These are phyloP conservation scores for Collariella sp. DNA, from an alignment of 495 filamentous ascomycete genomes.

Conservation along the genomic window DNA sequence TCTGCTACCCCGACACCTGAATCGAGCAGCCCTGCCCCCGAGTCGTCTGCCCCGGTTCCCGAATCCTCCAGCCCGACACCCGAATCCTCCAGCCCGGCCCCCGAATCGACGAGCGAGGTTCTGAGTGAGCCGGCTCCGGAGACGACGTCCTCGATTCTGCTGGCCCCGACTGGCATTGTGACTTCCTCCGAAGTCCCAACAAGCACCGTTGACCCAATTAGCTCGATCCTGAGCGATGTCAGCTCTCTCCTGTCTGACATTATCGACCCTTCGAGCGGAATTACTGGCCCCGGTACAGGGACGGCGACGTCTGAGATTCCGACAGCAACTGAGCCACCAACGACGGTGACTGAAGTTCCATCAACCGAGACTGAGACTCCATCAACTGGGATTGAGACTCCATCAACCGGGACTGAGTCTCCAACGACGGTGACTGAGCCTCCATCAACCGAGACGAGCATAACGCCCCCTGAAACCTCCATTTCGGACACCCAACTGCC, in stretches of 20 bases:
- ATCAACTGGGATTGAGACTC: not conserved
- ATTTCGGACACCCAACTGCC: not conserved
- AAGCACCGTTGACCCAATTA: not conserved
- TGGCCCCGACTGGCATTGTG: conserved; percentile 14
- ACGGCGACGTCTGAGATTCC: not conserved
- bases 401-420: not conserved
- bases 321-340: not conserved
- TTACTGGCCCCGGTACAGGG: conserved; percentile 3
- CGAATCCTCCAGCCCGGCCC: not conserved
- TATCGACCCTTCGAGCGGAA: not conserved
- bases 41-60: not conserved
- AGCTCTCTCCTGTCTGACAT: not conserved
- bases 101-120: not conserved
- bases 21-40: not conserved
- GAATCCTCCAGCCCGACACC: not conserved
- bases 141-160: conserved; percentile 2
- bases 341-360: not conserved
- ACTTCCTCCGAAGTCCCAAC: not conserved
- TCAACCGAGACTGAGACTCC: not conserved
- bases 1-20: not conserved
- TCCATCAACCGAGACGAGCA: not conserved
- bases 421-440: not conserved
- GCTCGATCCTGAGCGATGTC: not conserved
- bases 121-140: not conserved
- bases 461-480: not conserved